Evolutionary conservation across 1,284 basidiomycete species (phyloP).

Genomic region (Irpex sp.): DNA sequence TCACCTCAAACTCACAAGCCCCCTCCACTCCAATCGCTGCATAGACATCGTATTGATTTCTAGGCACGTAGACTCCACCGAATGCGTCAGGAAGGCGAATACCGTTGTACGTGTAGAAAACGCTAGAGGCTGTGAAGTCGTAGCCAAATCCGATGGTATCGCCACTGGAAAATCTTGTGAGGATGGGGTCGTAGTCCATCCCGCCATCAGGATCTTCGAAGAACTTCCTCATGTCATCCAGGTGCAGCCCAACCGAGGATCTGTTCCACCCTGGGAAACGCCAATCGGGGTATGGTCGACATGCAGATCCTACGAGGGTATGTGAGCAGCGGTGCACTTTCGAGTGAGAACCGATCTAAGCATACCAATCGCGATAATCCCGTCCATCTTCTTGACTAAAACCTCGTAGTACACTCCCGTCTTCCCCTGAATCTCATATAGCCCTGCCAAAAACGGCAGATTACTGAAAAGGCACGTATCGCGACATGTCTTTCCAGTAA

Average conservation of each 20-base stretch:
- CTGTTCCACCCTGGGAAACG: constrained; percentile 74
- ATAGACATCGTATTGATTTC: constrained; percentile 50
- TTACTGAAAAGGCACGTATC: constrained; percentile 56
- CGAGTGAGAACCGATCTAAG: neutral
- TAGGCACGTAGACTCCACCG: constrained; percentile 53
- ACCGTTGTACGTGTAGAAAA: constrained; percentile 72
- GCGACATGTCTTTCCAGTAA: constrained; percentile 38
- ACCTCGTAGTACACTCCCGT: constrained; percentile 64
- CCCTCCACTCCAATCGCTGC: constrained; percentile 62
- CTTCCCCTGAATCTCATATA: constrained; percentile 52
- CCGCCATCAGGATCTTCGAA: constrained; percentile 66
- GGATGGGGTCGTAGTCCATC: constrained; percentile 42
- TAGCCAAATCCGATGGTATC: constrained; percentile 65
- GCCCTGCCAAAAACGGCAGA: constrained; percentile 56
- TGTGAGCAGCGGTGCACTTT: neutral
- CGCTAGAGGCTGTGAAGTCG: constrained; percentile 42
- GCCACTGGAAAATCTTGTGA: constrained; percentile 34
- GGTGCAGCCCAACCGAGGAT: constrained; percentile 58
- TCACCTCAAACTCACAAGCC: constrained; percentile 51
- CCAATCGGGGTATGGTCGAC: constrained; percentile 59
- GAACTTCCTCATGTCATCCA: constrained; percentile 71
- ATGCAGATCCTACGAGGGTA: constrained; percentile 52
- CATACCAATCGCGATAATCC: constrained; percentile 57
- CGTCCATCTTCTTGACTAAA: constrained; percentile 49
- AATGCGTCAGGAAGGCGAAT: constrained; percentile 55